Base-by-base conservation (phyloP, 176 grass and related monocot species). In the Ensete ventricosum region DNA sequence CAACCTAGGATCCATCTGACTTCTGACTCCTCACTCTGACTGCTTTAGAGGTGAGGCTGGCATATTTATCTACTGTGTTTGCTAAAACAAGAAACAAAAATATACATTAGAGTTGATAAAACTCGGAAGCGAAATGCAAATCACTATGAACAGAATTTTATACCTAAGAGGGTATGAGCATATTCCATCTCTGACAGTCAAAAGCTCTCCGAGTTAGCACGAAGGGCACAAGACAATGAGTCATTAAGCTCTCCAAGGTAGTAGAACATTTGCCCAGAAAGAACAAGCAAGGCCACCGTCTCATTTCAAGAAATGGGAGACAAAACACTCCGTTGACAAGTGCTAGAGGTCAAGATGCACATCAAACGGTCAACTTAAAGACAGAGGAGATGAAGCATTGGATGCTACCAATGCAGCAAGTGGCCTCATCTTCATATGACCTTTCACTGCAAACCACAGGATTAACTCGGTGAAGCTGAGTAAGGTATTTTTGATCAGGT, bases 171-270 rank as follows among this genome's bases (percentile, higher is more conserved):
- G 62, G 88, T 90, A 79, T 86, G 84, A 67, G 96, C 91, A 86
- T 92, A 95, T 74, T 99, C 88, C 85, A 73, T 99, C 91, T 99
- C 96, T 10, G 88, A 91, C 57, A 99, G 72, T 99, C 88, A 91
- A 23, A 23, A 99, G 95, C 14, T 43, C 34, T 6, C 34, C 34
- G 6, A 43, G 34, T 43, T 6, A 43, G 96, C 96, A 81, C 96
- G 91, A 77, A 95, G 96, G 24, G 96, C 88, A 79, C 95, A 99
- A 9, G 88, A 88, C 13, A 95, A 82, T 8, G 96, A 82, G 73
- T 95, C 96, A 43, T 87, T 95, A 62, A 99, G 73, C 72, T 99
- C 96, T 11, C 96, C 91, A 16, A 99, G 52, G 76, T 99, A 95
- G 86, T 99, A 99, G 82, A 99, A 99, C 54, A 99, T 91, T 91